Evolutionary conservation across 106 monocot genomes (phyloP).

Genomic region (Dendrobium catenatum): DNA sequence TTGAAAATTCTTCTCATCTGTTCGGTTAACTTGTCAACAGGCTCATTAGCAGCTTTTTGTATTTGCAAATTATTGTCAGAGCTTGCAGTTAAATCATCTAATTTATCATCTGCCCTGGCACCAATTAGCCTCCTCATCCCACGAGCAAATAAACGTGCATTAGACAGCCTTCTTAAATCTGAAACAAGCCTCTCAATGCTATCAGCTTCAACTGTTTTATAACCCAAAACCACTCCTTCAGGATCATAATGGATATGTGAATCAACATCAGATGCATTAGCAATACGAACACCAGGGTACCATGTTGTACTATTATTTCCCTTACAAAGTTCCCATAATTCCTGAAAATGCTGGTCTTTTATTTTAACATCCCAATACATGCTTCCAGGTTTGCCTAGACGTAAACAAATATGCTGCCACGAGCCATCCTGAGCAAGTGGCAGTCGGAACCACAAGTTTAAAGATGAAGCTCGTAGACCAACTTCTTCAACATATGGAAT

Average conservation of each 20-base stretch:
- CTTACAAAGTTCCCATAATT: slow-evolving; percentile 77
- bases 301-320: slow-evolving; percentile 66
- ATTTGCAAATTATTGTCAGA: slow-evolving; percentile 32
- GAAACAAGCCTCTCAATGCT: slow-evolving; percentile 81
- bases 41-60: slow-evolving; percentile 35
- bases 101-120: slow-evolving; percentile 47
- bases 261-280: slow-evolving; percentile 90
- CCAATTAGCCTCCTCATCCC: slow-evolving; percentile 85
- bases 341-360: slow-evolving; percentile 80
- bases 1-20: slow-evolving; percentile 78
- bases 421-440: slow-evolving; percentile 74
- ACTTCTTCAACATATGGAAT: slow-evolving; percentile 98
- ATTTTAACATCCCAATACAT: slow-evolving; percentile 97
- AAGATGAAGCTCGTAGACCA: slow-evolving; percentile 54
- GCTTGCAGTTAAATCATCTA: slow-evolving; percentile 35
- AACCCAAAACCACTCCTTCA: slow-evolving; percentile 71
- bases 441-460: slow-evolving; percentile 80
- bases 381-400: slow-evolving; percentile 87
- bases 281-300: slow-evolving; percentile 78
- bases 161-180: slow-evolving; percentile 77
- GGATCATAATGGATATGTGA: slow-evolving; percentile 87
- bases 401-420: slow-evolving; percentile 85
- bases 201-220: slow-evolving; percentile 69
- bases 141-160: slow-evolving; percentile 79
- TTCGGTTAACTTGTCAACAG: slow-evolving; percentile 57